Conservation (phyloP, 148 eudicot genomes). For the Rhododendron molle region DNA sequence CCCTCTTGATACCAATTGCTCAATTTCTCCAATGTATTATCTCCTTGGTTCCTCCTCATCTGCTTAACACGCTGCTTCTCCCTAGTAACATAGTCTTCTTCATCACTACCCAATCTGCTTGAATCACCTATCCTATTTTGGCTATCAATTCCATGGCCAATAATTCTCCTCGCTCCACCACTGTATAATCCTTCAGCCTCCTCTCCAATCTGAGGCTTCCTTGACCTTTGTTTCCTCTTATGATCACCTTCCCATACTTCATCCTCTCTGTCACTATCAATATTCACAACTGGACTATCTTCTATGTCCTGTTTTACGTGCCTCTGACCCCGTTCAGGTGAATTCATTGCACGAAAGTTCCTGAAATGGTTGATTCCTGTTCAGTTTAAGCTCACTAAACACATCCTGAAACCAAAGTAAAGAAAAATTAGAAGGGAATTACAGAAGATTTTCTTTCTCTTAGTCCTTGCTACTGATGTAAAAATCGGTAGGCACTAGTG, state of each 20-base stretch:
- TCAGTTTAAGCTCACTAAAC: background rate
- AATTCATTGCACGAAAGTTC: background rate
- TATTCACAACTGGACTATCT: slow-evolving; percentile 14
- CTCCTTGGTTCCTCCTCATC: slow-evolving; percentile 55
- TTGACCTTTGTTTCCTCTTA: slow-evolving; percentile 57
- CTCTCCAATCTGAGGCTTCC: slow-evolving; percentile 48
- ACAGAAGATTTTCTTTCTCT: background rate
- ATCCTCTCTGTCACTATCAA: slow-evolving; percentile 36
- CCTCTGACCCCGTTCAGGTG: slow-evolving; percentile 5
- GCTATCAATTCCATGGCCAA: slow-evolving; percentile 54
- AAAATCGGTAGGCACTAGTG: background rate
- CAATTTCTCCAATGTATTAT: slow-evolving; percentile 65
- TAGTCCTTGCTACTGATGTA: background rate
- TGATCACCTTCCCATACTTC: slow-evolving; percentile 60
- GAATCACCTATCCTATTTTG: slow-evolving; percentile 57
- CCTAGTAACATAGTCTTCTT: slow-evolving; percentile 51
- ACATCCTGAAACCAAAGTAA: slow-evolving; percentile 7
- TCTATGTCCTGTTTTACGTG: slow-evolving; percentile 4
- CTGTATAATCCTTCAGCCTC: slow-evolving; percentile 55
- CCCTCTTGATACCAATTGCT: slow-evolving; percentile 88
- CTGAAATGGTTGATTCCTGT: background rate
- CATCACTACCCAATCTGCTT: slow-evolving; percentile 60
- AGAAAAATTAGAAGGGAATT: background rate
- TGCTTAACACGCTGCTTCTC: slow-evolving; percentile 54
- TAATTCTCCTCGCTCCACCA: slow-evolving; percentile 50